Evolutionary conservation across 768 basidiomycete genomes (phyloP).

Genomic region (Agrocybe praecox): DNA sequence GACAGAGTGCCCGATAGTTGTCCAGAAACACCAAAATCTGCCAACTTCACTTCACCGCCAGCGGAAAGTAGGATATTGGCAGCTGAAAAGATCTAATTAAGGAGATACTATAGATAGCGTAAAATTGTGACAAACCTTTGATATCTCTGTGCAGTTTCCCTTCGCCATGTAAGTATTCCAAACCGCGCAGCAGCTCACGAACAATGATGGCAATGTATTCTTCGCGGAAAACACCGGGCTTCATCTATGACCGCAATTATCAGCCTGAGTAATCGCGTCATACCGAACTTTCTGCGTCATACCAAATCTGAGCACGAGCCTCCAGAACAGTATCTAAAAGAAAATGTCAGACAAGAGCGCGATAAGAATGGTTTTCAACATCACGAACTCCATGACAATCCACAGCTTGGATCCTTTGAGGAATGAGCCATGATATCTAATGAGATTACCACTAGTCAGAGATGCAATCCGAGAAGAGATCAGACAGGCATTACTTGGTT

Average conservation of each 20-base stretch:
- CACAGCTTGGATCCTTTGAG: slow-evolving; percentile 95
- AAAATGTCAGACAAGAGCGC: slow-evolving; percentile 3
- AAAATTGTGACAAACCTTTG: slow-evolving; percentile 64
- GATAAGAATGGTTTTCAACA: not conserved
- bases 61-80: slow-evolving; percentile 94
- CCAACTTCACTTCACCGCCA: slow-evolving; percentile 93
- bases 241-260: slow-evolving; percentile 68
- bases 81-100: slow-evolving; percentile 46
- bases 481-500: slow-evolving; percentile 68
- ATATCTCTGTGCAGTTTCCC: slow-evolving; percentile 99
- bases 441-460: slow-evolving; percentile 12
- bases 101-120: slow-evolving; percentile 3
- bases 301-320: slow-evolving; percentile 98
- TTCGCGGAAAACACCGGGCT: slow-evolving; percentile 96
- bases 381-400: slow-evolving; percentile 95
- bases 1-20: slow-evolving; percentile 92
- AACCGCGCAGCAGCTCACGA: slow-evolving; percentile 85
- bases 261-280: slow-evolving; percentile 1
- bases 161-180: slow-evolving; percentile 95
- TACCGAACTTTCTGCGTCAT: slow-evolving; percentile 27
- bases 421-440: slow-evolving; percentile 92
- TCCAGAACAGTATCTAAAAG: slow-evolving; percentile 87
- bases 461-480: slow-evolving; percentile 1
- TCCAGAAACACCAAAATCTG: slow-evolving; percentile 98
- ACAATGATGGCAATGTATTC: slow-evolving; percentile 99